These are phyloP conservation scores for Pseudogymnoascus sp. DNA, from an alignment of 2,329 filamentous ascomycete genomes.

Conservation along the genomic window DNA sequence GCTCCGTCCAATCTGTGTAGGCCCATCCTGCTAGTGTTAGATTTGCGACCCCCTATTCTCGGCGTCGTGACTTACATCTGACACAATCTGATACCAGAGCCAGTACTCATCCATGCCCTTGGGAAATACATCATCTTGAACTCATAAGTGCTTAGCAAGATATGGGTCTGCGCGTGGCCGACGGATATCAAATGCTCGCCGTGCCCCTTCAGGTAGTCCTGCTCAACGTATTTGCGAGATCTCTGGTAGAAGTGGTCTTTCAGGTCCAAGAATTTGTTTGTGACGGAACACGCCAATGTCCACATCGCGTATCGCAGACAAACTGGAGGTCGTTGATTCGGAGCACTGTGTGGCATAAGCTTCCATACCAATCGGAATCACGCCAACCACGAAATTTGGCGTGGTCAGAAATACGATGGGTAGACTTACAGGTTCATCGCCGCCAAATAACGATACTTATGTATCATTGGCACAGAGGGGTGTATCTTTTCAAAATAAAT, in stretches of 20 bases:
- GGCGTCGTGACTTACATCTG: constrained; percentile 56
- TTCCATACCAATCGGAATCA: not conserved
- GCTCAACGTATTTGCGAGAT: constrained; percentile 80
- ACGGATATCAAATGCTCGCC: constrained; percentile 83
- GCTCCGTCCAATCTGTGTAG: constrained; percentile 76
- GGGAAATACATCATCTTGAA: constrained; percentile 98
- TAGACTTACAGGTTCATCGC: constrained; percentile 67
- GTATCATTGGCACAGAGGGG: constrained; percentile 77
- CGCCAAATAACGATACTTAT: constrained; percentile 77
- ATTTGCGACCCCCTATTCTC: constrained; percentile 45
- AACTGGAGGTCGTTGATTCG: constrained; percentile 75
- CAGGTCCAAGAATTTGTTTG: constrained; percentile 69
- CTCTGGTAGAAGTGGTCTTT: constrained; percentile 86
- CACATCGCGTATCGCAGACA: constrained; percentile 91
- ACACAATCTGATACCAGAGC: constrained; percentile 66
- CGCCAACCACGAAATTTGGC: not conserved
- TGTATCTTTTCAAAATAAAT: constrained; percentile 83
- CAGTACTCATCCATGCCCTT: constrained; percentile 87
- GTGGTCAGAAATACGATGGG: constrained; percentile 4
- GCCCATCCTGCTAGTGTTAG: constrained; percentile 63
- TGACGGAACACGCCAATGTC: constrained; percentile 80
- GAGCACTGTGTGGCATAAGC: constrained; percentile 42
- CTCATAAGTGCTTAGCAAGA: constrained; percentile 73
- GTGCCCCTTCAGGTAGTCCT: constrained; percentile 84
- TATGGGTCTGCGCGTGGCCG: constrained; percentile 77